Percentiles rank a stretch among this genome's conserved stretches.
Evolutionary conservation across 176 grass and related monocot species (phyloP).

Genomic region (Chloris gayana): DNA sequence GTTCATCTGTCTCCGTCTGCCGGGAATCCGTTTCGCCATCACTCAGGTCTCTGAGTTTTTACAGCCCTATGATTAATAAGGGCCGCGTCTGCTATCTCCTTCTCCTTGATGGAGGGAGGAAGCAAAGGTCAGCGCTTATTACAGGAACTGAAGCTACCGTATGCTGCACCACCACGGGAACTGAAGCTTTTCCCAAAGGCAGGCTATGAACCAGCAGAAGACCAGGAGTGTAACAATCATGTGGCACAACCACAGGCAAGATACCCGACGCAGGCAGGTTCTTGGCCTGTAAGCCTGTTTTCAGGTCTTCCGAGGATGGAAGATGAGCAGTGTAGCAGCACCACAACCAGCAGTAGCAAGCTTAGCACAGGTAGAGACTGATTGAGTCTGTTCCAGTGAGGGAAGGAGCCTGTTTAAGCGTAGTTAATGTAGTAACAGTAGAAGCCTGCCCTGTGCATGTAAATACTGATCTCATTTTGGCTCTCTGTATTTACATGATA

Average conservation of each 20-base stretch:
- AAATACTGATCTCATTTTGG: constrained; percentile 33
- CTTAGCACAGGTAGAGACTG: constrained; percentile 35
- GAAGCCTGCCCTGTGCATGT: constrained; percentile 29
- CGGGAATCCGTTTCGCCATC: neutral
- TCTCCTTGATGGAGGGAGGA: too few relatives aligned
- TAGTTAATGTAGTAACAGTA: constrained; percentile 16
- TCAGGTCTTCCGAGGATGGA: constrained; percentile 50
- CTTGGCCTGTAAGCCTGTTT: constrained; percentile 55
- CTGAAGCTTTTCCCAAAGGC: constrained; percentile 74
- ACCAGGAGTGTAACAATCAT: constrained; percentile 19
- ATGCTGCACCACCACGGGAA: constrained; percentile 46
- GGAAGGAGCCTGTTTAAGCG: neutral
- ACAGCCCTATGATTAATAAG: neutral
- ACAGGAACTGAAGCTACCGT: constrained; percentile 11
- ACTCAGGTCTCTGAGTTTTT: neutral
- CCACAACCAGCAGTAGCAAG: constrained; percentile 37
- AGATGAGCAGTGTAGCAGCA: constrained; percentile 61
- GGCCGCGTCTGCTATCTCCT: too few relatives aligned
- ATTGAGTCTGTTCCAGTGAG: constrained; percentile 27
- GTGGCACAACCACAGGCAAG: constrained; percentile 56
- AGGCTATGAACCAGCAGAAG: constrained; percentile 16
- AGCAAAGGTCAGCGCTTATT: neutral
- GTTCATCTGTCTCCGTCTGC: too few relatives aligned
- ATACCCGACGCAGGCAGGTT: constrained; percentile 42
- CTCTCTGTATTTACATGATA: constrained; percentile 19